Percentiles rank a stretch among this genome's conserved stretches.
Evolutionary conservation across 2,329 filamentous ascomycete genomes (phyloP).

Genomic region (Nemania sp.): DNA sequence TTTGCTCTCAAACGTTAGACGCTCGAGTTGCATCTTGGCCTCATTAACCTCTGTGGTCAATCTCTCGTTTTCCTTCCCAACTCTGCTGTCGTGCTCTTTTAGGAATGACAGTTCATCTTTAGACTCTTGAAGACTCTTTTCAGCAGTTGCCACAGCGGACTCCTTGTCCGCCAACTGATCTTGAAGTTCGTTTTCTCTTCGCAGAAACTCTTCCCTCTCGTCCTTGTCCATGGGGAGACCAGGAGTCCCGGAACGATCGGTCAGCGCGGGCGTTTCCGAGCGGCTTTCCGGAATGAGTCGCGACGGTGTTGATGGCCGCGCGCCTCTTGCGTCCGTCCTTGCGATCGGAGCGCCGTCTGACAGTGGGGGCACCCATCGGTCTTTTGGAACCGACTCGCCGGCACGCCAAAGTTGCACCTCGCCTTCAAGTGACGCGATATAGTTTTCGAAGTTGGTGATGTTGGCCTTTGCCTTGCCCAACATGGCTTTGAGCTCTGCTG

Average conservation of each 20-base stretch:
- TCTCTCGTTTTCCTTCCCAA: conserved; percentile 88
- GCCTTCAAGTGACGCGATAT: conserved; percentile 80
- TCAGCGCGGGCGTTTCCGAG: conserved; percentile 66
- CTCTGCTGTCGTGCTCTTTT: conserved; percentile 82
- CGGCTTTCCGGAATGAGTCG: conserved; percentile 60
- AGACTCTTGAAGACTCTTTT: conserved; percentile 79
- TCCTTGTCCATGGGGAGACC: conserved; percentile 91
- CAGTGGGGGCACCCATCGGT: conserved; percentile 78
- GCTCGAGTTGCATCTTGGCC: conserved; percentile 95
- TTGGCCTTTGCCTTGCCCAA: conserved; percentile 92
- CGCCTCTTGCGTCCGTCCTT: conserved; percentile 49
- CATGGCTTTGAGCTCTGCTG: conserved; percentile 88
- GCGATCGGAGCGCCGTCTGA: conserved; percentile 55
- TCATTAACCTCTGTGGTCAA: conserved; percentile 87
- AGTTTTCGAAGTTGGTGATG: conserved; percentile 84
- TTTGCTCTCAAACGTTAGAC: conserved; percentile 93
- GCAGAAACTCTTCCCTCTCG: conserved; percentile 92
- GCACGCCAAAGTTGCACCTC: conserved; percentile 87
- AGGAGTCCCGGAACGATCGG: conserved; percentile 85
- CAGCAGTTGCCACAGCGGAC: conserved; percentile 74
- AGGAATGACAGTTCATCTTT: conserved; percentile 85
- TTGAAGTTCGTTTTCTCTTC: conserved; percentile 94
- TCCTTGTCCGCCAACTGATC: conserved; percentile 96
- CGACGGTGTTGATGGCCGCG: conserved; percentile 59
- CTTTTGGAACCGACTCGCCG: conserved; percentile 86